Evolutionary conservation across 768 basidiomycete genomes (phyloP).

Genomic region (Suillus lakei): DNA sequence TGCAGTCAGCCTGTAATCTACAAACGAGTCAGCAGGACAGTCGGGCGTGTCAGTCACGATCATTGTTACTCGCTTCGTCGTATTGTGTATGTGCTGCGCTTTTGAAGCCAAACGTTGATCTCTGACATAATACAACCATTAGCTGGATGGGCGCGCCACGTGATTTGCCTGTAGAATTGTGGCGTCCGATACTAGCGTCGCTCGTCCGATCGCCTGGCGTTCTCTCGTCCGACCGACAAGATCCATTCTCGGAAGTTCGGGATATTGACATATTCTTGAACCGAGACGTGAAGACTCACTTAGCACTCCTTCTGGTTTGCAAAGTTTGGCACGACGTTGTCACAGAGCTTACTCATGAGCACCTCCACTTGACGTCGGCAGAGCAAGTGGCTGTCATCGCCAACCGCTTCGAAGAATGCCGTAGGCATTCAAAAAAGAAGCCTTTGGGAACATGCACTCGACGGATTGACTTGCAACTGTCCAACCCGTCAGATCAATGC

Average conservation of each 20-base stretch:
- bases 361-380: slow-evolving; percentile 42
- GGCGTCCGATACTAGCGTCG: slow-evolving; percentile 43
- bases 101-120: background rate
- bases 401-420: slow-evolving; percentile 39
- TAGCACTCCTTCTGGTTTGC: slow-evolving; percentile 40
- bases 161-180: slow-evolving; percentile 42
- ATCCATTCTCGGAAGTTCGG: slow-evolving; percentile 43
- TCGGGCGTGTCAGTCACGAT: background rate
- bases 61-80: background rate
- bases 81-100: background rate
- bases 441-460: slow-evolving; percentile 44
- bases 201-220: slow-evolving; percentile 40
- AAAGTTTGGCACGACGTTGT: slow-evolving; percentile 42
- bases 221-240: slow-evolving; percentile 38
- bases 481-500: slow-evolving; percentile 31
- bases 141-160: slow-evolving; percentile 13
- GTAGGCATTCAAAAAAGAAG: slow-evolving; percentile 21
- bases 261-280: slow-evolving; percentile 36
- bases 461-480: slow-evolving; percentile 47
- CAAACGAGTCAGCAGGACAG: background rate
- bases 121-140: background rate
- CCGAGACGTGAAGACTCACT: slow-evolving; percentile 33
- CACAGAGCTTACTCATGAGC: slow-evolving; percentile 45
- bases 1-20: background rate
- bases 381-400: slow-evolving; percentile 40